Evolutionary conservation across 257 asterid genomes (phyloP).

Genomic region (Fraxinus anomala): DNA sequence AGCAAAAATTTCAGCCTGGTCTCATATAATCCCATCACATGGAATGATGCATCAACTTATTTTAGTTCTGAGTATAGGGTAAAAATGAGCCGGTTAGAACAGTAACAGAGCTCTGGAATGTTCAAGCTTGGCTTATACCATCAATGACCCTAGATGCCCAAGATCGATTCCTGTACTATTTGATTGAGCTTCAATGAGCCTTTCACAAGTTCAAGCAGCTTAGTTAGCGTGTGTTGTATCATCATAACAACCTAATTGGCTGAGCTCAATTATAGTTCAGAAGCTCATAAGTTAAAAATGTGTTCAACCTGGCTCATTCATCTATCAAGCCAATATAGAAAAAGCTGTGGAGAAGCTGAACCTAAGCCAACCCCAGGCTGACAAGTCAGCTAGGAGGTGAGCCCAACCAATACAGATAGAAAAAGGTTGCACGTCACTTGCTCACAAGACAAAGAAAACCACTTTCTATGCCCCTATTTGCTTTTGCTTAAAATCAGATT

Average conservation of each 20-base stretch:
- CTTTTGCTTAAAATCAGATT: neutral
- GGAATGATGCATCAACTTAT: neutral
- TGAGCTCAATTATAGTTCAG: neutral
- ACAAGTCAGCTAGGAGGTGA: neutral
- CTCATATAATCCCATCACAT: neutral
- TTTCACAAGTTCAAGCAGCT: neutral
- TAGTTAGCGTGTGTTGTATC: neutral
- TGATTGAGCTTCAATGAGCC: neutral
- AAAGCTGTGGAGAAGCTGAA: neutral
- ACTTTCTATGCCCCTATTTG: neutral
- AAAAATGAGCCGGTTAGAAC: neutral
- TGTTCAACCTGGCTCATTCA: neutral
- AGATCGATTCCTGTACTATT: neutral
- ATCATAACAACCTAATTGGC: neutral
- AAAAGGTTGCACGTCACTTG: neutral
- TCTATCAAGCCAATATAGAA: neutral
- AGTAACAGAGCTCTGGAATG: neutral
- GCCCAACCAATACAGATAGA: neutral
- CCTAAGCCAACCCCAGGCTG: neutral
- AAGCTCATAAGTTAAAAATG: neutral
- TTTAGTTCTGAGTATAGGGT: neutral
- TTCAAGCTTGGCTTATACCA: neutral
- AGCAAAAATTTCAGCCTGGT: neutral
- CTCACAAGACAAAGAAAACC: neutral
- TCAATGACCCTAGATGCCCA: neutral